A percentile compares a stretch with the other conserved stretches of the same genome.
Evolutionary conservation across 2,329 filamentous ascomycete genomes (phyloP).

Genomic region (Septoria linicola): DNA sequence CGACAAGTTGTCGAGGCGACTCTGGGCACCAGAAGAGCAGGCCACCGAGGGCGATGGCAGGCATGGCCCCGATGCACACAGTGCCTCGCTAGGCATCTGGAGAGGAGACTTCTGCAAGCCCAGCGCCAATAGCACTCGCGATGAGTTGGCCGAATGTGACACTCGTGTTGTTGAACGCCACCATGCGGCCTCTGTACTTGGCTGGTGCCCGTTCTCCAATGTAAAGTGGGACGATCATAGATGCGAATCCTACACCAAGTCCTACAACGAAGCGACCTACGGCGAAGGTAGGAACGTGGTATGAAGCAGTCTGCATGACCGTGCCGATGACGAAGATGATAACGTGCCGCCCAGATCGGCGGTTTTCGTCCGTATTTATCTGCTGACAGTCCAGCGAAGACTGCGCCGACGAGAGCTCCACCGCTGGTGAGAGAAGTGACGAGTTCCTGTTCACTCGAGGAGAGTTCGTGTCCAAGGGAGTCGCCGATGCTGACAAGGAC

Average conservation of each 20-base stretch:
- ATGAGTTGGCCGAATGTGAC: conserved; percentile 38
- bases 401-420: conserved; percentile 49
- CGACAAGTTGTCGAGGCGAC: conserved; percentile 50
- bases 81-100: conserved; percentile 53
- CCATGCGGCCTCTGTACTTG: conserved; percentile 51
- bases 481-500: conserved; percentile 45
- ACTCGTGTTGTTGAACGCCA: conserved; percentile 51
- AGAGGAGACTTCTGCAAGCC: conserved; percentile 37
- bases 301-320: conserved; percentile 29
- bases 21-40: conserved; percentile 52
- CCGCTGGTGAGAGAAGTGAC: conserved; percentile 54
- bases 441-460: conserved; percentile 49
- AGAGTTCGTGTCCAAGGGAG: conserved; percentile 43
- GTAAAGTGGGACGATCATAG: conserved; percentile 48
- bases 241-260: conserved; percentile 50
- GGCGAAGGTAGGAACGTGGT: conserved; percentile 44
- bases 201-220: conserved; percentile 54
- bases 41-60: conserved; percentile 46
- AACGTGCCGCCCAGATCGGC: conserved; percentile 45
- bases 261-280: conserved; percentile 51
- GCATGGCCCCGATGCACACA: conserved; percentile 50
- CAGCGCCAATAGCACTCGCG: conserved; percentile 36
- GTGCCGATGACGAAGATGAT: conserved; percentile 44
- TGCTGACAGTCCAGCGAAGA: conserved; percentile 35
- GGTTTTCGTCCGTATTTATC: conserved; percentile 45